These are phyloP conservation scores for Blastobotrys serpentis DNA, from an alignment of 1,139 yeast species.

Conservation along the genomic window DNA sequence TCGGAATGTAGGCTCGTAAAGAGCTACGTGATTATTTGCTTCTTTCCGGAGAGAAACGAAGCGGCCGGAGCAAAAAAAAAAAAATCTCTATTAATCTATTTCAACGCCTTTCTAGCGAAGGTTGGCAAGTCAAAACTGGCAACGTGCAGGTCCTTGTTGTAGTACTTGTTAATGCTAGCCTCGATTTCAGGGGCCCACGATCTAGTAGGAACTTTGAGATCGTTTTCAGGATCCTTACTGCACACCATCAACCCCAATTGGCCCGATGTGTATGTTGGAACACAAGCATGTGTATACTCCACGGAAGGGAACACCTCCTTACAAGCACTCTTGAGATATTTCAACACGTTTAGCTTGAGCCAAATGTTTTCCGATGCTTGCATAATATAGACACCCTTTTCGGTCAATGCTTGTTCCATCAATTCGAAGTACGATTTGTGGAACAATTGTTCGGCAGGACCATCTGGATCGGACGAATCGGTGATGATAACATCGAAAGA, in stretches of 20 bases:
- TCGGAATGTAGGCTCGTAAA: conserved; percentile 10
- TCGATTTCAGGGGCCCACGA: conserved; percentile 64
- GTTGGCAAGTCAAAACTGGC: conserved; percentile 87
- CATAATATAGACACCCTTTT: conserved; percentile 83
- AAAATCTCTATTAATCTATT: neutral
- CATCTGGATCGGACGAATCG: conserved; percentile 95
- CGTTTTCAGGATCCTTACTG: conserved; percentile 63
- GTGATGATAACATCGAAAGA: conserved; percentile 86
- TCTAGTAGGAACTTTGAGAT: conserved; percentile 68
- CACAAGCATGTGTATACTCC: conserved; percentile 82
- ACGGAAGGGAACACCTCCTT: conserved; percentile 80
- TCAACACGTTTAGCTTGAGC: conserved; percentile 78
- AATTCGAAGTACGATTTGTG: conserved; percentile 83
- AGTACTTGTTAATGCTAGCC: conserved; percentile 65
- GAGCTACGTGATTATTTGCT: neutral
- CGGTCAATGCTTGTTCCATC: conserved; percentile 72
- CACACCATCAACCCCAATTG: conserved; percentile 95
- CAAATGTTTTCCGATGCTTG: conserved; percentile 87
- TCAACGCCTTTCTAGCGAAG: conserved; percentile 52
- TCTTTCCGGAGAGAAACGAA: neutral
- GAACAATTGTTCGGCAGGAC: conserved; percentile 89
- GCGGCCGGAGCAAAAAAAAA: too few relatives aligned
- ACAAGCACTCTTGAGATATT: conserved; percentile 73
- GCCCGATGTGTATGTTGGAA: conserved; percentile 93
- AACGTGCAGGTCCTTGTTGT: conserved; percentile 73